Percentiles rank a stretch among this genome's conserved stretches.
Evolutionary conservation across 345 rosid species (phyloP).

Genomic region (Clausena lansium): DNA sequence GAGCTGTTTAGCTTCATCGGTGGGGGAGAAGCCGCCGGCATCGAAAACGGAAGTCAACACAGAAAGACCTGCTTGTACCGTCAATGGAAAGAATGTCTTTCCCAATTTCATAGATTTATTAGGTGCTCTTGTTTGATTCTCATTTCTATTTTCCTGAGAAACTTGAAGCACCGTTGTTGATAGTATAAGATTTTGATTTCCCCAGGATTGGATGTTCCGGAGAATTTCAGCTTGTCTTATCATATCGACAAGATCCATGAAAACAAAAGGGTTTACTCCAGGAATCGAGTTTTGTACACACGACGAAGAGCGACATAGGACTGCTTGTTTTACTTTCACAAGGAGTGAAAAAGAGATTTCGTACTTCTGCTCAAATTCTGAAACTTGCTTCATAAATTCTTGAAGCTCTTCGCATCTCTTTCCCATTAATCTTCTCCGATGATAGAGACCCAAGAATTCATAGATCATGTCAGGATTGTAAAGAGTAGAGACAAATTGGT

Average conservation of each 20-base stretch:
- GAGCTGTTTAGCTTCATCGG: background rate
- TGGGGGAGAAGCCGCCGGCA: background rate
- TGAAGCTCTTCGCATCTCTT: background rate
- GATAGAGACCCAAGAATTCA: background rate
- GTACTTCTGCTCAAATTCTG: background rate
- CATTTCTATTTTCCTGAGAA: no score
- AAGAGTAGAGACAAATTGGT: background rate
- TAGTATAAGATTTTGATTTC: background rate
- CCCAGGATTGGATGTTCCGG: background rate
- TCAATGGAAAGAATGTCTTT: background rate
- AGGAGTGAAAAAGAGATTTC: background rate
- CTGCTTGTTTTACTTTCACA: background rate
- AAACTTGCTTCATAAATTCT: background rate
- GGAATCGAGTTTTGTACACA: background rate
- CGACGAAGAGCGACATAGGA: background rate
- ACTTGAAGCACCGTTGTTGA: background rate
- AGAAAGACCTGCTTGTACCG: background rate
- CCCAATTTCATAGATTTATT: background rate
- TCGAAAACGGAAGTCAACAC: background rate
- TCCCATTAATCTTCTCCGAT: background rate
- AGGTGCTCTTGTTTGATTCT: no score
- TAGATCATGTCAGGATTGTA: background rate
- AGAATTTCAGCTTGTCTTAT: background rate
- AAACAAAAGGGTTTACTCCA: background rate
- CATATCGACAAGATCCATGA: background rate